Conservation (phyloP, 2,329 filamentous ascomycete species). For the Simplicillium sp. region DNA sequence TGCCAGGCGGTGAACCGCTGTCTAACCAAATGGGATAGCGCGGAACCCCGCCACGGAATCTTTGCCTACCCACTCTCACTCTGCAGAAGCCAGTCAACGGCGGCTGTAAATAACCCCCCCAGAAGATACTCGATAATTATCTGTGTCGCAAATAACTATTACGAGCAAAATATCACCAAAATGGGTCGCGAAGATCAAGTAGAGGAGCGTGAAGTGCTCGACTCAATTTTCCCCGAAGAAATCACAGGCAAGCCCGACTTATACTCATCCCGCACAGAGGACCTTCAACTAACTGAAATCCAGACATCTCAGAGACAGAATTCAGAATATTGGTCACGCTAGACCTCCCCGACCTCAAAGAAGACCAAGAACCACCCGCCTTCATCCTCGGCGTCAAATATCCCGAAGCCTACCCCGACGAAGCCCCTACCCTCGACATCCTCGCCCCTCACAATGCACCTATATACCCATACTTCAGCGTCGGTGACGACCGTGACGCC, state of each 20-base stretch:
- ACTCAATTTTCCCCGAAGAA: conserved; percentile 96
- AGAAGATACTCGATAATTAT: not conserved
- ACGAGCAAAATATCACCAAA: not conserved
- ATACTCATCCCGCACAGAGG: not conserved
- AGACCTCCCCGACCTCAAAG: conserved; percentile 61
- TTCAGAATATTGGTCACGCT: conserved; percentile 81
- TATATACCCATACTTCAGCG: conserved; percentile 63
- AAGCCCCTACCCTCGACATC: conserved; percentile 73
- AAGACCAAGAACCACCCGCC: conserved; percentile 54
- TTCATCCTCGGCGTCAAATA: conserved; percentile 82
- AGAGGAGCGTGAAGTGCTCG: conserved; percentile 94
- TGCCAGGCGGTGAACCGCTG: conserved; percentile 23
- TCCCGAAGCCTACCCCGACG: conserved; percentile 84
- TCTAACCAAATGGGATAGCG: conserved; percentile 7
- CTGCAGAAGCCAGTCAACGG: not conserved
- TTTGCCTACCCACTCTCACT: not conserved
- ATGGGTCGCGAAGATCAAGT: conserved; percentile 80
- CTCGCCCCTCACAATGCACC: conserved; percentile 60
- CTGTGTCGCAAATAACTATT: not conserved
- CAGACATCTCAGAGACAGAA: conserved; percentile 83
- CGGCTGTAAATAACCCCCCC: not conserved
- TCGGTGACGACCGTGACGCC: conserved; percentile 67
- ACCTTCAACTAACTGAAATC: conserved; percentile 1
- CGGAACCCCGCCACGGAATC: conserved; percentile 8
- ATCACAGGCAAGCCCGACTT: conserved; percentile 60